Base-by-base conservation (phyloP, 2,329 filamentous ascomycete genomes). In the Aspergillus udagawae region DNA sequence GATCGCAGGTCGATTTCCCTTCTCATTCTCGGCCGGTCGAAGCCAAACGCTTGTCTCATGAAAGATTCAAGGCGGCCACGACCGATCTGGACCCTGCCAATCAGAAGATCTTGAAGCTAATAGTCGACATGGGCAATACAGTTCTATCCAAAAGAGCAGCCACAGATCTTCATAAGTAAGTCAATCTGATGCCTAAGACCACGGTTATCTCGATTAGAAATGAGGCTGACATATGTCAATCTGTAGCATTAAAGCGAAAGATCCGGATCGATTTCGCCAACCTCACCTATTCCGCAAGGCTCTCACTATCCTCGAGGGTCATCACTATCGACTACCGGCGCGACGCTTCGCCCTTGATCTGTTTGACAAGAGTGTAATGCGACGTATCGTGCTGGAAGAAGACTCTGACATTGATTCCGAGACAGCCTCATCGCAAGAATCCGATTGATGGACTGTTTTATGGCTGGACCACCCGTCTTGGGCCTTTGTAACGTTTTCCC, bases 311-410 rank as follows among this genome's bases (percentile, higher is more conserved):
- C 82, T 99, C 58, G 92, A 97, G 73, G 87, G 86, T 64, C 93
- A 96, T 67, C 91, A 95, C 70, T 97, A 94, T 74, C 85, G 92
- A 23, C 82, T 99, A 2, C 88, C 88, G 1, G 89, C 95, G 28
- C 88, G 93, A 60, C 87, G 93, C 49, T 92, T 96, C 75, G 89
- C 96, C 38, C 87, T 97, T 58, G 94, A 97, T 70, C 77, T 99
- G 23, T 99, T 99, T 67, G 93, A 97, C 68, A 94, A 93, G 75
- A 87, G 85, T 58, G 90, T 97, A 47, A 82, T 97, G 75, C 82
- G 92, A 61, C 85, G 86, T 63, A 90, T 97, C 59, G 89, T 99
- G 12, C 86, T 96, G 57, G 87, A 89, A 52, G 88, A 90, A 65
- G 88, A 89, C 21, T 77, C 77, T 12, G 74, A 74, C 17, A 48